Conservation (phyloP, 805 yeast genomes). For the Saturnispora diversa region DNA sequence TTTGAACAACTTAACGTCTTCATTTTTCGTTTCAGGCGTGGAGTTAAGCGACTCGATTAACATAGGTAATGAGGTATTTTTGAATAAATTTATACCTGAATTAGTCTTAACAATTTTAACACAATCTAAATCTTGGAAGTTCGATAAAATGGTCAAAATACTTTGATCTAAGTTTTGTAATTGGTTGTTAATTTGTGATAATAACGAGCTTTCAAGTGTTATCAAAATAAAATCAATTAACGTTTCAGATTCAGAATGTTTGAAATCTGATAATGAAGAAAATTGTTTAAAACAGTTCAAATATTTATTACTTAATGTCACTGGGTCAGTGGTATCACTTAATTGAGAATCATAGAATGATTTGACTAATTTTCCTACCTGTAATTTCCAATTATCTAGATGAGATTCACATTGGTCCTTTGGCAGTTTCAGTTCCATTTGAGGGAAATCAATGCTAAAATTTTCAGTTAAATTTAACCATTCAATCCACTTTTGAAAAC, state of each 20-base stretch:
- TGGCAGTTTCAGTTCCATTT: neutral
- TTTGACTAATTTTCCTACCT: neutral
- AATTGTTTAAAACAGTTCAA: constrained; percentile 25
- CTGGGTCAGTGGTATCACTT: neutral
- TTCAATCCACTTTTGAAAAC: constrained; percentile 22
- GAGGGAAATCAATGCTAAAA: neutral
- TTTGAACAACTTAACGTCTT: constrained; percentile 4
- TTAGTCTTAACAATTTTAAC: constrained; percentile 14
- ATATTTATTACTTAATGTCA: neutral
- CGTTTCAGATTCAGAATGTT: constrained; percentile 5
- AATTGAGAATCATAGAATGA: neutral
- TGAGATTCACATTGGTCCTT: neutral
- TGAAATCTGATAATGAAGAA: constrained; percentile 24
- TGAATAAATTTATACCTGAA: constrained; percentile 22
- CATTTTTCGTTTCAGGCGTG: neutral
- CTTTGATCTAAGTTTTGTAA: constrained; percentile 17
- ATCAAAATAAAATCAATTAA: constrained; percentile 17
- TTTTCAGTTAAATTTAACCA: constrained; percentile 23
- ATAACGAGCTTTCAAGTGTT: constrained; percentile 17
- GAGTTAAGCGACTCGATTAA: constrained; percentile 14
- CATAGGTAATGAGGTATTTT: constrained; percentile 4
- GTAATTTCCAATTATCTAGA: neutral
- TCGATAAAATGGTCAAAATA: constrained; percentile 17
- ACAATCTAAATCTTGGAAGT: constrained; percentile 13
- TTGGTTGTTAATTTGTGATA: constrained; percentile 12